phyloP scores from a whole-genome alignment of 192 early-diverging fungal species.

The Lobosporangium transversale region DNA sequence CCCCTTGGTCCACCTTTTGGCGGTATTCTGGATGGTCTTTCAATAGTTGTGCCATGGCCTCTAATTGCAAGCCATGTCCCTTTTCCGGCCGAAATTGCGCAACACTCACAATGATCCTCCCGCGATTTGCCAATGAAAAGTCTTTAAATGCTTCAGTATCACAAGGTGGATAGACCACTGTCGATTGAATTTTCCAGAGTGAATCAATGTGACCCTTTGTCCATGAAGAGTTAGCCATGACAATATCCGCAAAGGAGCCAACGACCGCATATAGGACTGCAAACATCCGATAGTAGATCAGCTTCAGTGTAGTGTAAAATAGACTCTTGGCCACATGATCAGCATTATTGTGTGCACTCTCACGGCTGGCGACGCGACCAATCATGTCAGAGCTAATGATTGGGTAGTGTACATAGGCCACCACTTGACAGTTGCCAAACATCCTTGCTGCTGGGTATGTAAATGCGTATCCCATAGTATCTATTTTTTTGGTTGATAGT shows the following conservation, averaged over 20 bases:
- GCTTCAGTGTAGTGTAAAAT: constrained; percentile 68
- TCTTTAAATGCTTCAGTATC: constrained; percentile 73
- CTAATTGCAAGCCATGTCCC: constrained; percentile 85
- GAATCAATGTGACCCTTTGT: constrained; percentile 89
- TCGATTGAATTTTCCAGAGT: constrained; percentile 80
- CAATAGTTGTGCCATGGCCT: constrained; percentile 75
- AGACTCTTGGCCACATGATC: constrained; percentile 61
- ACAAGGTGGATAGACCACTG: constrained; percentile 94
- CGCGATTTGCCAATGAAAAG: constrained; percentile 65
- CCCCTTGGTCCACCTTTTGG: background rate
- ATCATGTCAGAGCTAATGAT: constrained; percentile 77
- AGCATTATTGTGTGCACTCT: constrained; percentile 71
- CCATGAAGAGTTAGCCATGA: constrained; percentile 98
- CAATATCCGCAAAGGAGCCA: constrained; percentile 81
- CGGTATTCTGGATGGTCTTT: constrained; percentile 64
- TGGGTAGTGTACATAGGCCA: constrained; percentile 97
- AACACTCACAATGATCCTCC: constrained; percentile 80
- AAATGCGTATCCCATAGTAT: constrained; percentile 97
- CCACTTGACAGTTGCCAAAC: constrained; percentile 67
- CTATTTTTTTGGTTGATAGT: constrained; percentile 47
- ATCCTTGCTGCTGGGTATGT: constrained; percentile 82
- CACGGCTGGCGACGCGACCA: constrained; percentile 41
- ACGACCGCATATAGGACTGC: constrained; percentile 78
- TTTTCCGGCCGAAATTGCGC: constrained; percentile 99
- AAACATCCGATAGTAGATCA: constrained; percentile 86